Evolutionary conservation across 257 asterid genomes (phyloP).

Genomic region (Penstemon davidsonii): DNA sequence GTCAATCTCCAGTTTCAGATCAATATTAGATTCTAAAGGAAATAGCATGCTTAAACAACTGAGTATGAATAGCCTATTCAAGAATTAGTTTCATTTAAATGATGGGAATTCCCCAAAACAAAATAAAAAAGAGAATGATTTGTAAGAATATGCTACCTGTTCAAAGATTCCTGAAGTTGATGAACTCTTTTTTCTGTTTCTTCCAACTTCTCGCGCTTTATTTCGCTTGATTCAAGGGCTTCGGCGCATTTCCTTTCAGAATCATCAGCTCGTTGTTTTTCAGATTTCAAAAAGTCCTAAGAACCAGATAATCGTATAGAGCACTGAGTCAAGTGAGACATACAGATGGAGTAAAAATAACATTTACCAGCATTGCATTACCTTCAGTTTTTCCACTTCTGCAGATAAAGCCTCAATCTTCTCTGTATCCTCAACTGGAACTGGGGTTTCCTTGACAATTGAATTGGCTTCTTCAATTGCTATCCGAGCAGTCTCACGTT

Average conservation of each 20-base stretch:
- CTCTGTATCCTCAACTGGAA: constrained; percentile 81
- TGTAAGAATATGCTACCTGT: constrained; percentile 59
- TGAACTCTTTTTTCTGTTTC: constrained; percentile 79
- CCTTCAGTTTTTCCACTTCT: constrained; percentile 74
- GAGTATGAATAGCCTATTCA: not conserved
- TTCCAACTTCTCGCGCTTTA: constrained; percentile 77
- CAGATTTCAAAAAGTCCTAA: constrained; percentile 67
- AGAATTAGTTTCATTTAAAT: not conserved
- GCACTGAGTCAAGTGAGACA: constrained; percentile 14
- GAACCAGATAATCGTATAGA: constrained; percentile 25
- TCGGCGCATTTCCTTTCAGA: constrained; percentile 66
- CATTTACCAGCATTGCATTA: constrained; percentile 28
- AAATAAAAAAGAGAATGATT: constrained; percentile 19
- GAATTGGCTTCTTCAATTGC: constrained; percentile 84
- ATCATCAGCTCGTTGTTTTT: constrained; percentile 78
- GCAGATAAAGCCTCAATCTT: constrained; percentile 69
- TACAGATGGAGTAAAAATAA: constrained; percentile 19
- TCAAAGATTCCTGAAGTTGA: constrained; percentile 88
- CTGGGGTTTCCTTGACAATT: constrained; percentile 69
- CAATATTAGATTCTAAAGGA: constrained; percentile 12
- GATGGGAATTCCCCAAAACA: constrained; percentile 13
- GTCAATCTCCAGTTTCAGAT: constrained; percentile 16
- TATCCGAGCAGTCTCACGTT: constrained; percentile 85
- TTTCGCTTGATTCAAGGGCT: constrained; percentile 63
- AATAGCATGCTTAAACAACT: not conserved